Evolutionary conservation across 176 grass and related monocot genomes (phyloP), one percentile per base, ranked within the genome.

Genomic region (Ensete ventricosum): DNA sequence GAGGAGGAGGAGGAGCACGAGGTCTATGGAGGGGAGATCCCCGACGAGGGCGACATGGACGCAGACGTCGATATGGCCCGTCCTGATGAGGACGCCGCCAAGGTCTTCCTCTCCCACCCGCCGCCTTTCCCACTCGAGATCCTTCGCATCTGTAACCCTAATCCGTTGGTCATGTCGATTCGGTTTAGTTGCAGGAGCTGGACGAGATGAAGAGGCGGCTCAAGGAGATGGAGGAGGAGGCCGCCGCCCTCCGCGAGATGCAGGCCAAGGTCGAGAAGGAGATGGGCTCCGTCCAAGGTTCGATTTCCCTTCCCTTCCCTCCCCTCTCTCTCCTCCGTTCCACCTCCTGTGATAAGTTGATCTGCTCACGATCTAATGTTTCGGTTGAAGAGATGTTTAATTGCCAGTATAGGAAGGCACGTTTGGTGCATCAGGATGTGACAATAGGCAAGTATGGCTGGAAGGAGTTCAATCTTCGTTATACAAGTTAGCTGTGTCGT

Each of bases 221-320:
- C 43, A 92, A 92, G 84, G 90, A 92, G 82, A 89, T 92, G 87
- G 90, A 92, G 80, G 87, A 92, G 79, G 90, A 92, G 77, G 90
- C 87, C 54, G 84, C 84, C 8, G 90, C 87, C 22, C 90, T 92
- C 77, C 90, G 87, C 76, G 90, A 93, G 60, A 87, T 93, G 87
- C 90, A 93, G 74, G 84, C 90, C 71, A 89, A 85, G 77, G 90
- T 85, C 79, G 87, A 83, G 77, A 89, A 89, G 77, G 90, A 89
- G 77, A 93, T 93, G 90, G 78, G 78, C 19, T 27, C 73, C 0
- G 25, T 20, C 52, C 72, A 55, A 34, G 53, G 72, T 55, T 21
- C 21, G 72, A 3, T 16, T 43, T 43, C 34, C 34, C 34, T 43
- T 43, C 34, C 34, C 34, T 43, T 43, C 34, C 34, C 34, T 43